Evolutionary conservation across 2,329 filamentous ascomycete genomes (phyloP).

Genomic region (Aspergillus hiratsukae): DNA sequence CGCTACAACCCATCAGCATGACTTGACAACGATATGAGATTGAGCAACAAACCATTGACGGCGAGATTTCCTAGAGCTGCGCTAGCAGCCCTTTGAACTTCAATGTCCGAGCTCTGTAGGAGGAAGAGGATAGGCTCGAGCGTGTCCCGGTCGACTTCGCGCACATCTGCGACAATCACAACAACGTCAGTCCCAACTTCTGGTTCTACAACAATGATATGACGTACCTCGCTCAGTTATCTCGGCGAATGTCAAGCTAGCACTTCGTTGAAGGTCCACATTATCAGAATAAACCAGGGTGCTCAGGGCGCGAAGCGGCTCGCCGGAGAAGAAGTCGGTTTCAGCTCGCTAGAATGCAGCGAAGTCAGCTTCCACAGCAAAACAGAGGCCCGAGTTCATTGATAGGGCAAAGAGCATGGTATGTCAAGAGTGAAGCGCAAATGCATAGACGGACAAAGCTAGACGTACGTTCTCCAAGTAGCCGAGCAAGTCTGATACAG

Average conservation of each 20-base stretch:
- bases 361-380: conserved; percentile 14
- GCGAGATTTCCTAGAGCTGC: conserved; percentile 93
- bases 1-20: conserved; percentile 57
- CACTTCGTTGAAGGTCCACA: conserved; percentile 94
- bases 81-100: conserved; percentile 94
- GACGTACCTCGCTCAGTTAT: conserved; percentile 88
- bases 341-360: conserved; percentile 67
- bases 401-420: conserved; percentile 27
- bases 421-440: not conserved
- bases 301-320: conserved; percentile 86
- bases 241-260: conserved; percentile 96
- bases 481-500: conserved; percentile 88
- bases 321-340: conserved; percentile 96
- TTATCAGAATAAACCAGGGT: conserved; percentile 98
- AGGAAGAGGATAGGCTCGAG: conserved; percentile 94
- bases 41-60: conserved; percentile 69
- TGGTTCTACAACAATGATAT: not conserved
- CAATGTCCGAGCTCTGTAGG: conserved; percentile 90
- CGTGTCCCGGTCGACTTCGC: conserved; percentile 90
- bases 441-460: conserved; percentile 3
- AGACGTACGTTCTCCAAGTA: conserved; percentile 87
- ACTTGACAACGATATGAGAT: conserved; percentile 11
- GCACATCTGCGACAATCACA: conserved; percentile 64
- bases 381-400: conserved; percentile 2
- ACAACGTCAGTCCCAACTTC: not conserved